These are phyloP conservation scores for Syzygium aromaticum DNA, from an alignment of 345 rosid species.

Conservation along the genomic window DNA sequence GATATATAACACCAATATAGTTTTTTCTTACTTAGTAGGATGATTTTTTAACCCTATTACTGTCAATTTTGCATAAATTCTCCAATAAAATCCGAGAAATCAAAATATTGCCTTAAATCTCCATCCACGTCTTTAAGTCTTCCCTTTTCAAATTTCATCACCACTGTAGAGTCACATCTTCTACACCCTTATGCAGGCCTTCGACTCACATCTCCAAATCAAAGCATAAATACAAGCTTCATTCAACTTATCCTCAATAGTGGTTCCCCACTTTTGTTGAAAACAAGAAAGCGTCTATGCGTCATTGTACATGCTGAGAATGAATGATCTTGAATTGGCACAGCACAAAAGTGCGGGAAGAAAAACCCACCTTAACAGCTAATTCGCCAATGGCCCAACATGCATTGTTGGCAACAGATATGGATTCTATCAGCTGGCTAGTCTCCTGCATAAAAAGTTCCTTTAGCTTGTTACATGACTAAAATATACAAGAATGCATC, in stretches of 20 bases:
- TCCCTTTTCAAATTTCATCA: neutral
- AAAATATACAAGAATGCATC: neutral
- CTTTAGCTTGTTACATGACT: neutral
- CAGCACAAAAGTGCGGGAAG: neutral
- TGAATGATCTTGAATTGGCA: neutral
- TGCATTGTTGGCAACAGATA: constrained; percentile 95
- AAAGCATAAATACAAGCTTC: neutral
- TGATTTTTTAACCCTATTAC: neutral
- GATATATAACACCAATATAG: neutral
- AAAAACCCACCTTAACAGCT: constrained; percentile 67
- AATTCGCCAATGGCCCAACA: constrained; percentile 99
- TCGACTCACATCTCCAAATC: neutral
- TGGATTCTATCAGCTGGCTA: constrained; percentile 52
- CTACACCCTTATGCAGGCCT: neutral
- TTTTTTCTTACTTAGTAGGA: neutral
- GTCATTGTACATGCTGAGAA: neutral
- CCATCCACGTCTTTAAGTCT: neutral
- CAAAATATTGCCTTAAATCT: neutral
- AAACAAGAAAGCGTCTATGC: neutral
- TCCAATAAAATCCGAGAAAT: neutral
- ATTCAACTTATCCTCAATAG: neutral
- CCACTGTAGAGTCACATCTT: neutral
- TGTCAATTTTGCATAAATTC: neutral
- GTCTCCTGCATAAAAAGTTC: constrained; percentile 36
- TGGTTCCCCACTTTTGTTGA: neutral